Evolutionary conservation across 1,284 basidiomycete genomes (phyloP), one percentile per base, ranked within the genome.

Genomic region (Ceratobasidium sp.): DNA sequence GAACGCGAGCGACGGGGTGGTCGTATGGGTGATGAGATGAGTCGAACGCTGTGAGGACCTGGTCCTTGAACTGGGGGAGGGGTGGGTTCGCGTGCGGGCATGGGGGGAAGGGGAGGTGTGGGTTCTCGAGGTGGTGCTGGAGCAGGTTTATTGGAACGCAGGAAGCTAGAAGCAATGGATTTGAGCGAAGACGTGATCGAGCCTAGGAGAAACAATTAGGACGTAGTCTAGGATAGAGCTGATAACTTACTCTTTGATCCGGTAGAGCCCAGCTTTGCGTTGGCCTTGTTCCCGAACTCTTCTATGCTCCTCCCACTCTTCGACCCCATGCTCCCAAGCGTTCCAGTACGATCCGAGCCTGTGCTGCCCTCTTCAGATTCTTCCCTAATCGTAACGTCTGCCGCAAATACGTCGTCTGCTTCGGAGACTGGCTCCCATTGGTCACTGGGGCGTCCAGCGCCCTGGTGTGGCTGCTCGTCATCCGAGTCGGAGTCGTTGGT

Each of bases 341-440:
- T 47, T 9, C 43, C 59, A 14, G 32, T 62, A 6, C 43, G 46
- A 30, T 14, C 43, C 14, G 59, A 30, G 32, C 13, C 59, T 7
- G 47, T n/a, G 11, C 46, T 26, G 8, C 59, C 44, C n/a, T 47
- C 26, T n/a, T 62, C 59, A 38, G 35, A 38, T 38, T 38, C 35
- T 13, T 16, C 44, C 43, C 23, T 23, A 32, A 62, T 30, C 16
- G 44, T 49, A 1, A 7, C 13, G 26, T 47, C 59, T 18, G 59
- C 43, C 1, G 44, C 59, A 47, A 62, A 62, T n/a, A 62, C 44
- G 11, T 30, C 59, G 14, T 62, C 44, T 11, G 18, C 86, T 71
- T 92, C 91, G 88, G 92, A 91, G 32, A 91, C 86, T 73, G 91
- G 81, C 77, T 91, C 90, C 90, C 91, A 92, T 77, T 90, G 88